phyloP scores from a whole-genome alignment of 129 eudicot genomes.

The Ambrosia artemisiifolia region DNA sequence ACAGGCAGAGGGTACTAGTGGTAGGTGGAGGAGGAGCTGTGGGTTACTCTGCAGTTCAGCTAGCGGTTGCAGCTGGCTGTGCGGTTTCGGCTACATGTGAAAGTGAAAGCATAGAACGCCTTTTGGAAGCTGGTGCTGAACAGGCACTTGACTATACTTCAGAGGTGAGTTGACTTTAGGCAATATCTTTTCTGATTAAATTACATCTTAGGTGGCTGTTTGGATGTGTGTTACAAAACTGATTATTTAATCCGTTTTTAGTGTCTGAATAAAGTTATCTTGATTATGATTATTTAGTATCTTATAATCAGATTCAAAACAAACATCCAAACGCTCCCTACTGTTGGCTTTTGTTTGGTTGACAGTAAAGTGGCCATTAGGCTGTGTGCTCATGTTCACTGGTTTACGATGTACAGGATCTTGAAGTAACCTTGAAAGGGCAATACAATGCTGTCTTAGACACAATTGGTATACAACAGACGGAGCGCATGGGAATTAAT shows the following conservation, averaged over 20 bases:
- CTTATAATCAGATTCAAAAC: neutral
- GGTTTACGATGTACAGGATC: constrained; percentile 48
- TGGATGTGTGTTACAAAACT: neutral
- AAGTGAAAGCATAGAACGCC: constrained; percentile 73
- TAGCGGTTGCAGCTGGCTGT: constrained; percentile 83
- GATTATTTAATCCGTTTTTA: neutral
- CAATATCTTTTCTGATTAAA: neutral
- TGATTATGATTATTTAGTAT: constrained; percentile 11
- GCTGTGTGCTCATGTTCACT: constrained; percentile 14
- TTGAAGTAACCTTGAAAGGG: constrained; percentile 69
- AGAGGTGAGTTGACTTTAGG: constrained; percentile 48
- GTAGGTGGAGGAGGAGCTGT: constrained; percentile 99
- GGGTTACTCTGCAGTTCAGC: constrained; percentile 88
- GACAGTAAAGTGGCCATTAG: neutral
- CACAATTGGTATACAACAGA: constrained; percentile 84
- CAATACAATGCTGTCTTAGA: constrained; percentile 90
- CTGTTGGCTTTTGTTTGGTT: neutral
- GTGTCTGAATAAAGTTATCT: neutral
- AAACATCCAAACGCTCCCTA: neutral
- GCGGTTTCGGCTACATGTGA: constrained; percentile 85
- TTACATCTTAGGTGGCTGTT: constrained; percentile 7
- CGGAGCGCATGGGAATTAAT: constrained; percentile 69
- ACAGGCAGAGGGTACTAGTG: constrained; percentile 86
- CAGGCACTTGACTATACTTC: constrained; percentile 80
- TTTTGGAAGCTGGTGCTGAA: constrained; percentile 85